Evolutionary conservation across 2,329 filamentous ascomycete species (phyloP).

Genomic region (Teratosphaeria viscida): DNA sequence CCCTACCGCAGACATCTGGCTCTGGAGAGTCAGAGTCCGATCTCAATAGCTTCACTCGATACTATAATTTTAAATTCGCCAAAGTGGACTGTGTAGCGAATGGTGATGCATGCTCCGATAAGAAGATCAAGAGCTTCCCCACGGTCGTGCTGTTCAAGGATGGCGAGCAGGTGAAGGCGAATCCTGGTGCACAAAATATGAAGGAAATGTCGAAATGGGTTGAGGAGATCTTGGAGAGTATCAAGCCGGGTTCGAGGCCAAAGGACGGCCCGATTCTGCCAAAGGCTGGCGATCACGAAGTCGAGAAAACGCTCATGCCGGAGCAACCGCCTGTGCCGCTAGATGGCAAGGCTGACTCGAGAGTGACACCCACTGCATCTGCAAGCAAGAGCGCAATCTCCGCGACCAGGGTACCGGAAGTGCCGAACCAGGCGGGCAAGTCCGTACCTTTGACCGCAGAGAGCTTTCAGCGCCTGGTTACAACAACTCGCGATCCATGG

Average conservation of each 20-base stretch:
- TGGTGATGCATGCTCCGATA: slow-evolving; percentile 62
- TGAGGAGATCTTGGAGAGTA: slow-evolving; percentile 65
- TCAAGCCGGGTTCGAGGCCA: slow-evolving; percentile 71
- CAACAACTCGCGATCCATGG: slow-evolving; percentile 82
- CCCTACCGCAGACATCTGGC: slow-evolving; percentile 43
- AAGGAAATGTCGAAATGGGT: slow-evolving; percentile 56
- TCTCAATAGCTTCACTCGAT: slow-evolving; percentile 62
- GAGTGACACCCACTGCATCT: slow-evolving; percentile 20
- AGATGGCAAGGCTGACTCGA: slow-evolving; percentile 12
- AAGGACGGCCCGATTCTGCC: slow-evolving; percentile 57
- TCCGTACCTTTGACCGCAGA: slow-evolving; percentile 71
- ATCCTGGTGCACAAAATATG: slow-evolving; percentile 59
- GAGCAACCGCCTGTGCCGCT: slow-evolving; percentile 4
- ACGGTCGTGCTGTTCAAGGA: slow-evolving; percentile 72
- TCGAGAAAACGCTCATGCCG: slow-evolving; percentile 26
- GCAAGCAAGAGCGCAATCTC: slow-evolving; percentile 37
- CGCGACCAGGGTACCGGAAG: slow-evolving; percentile 34
- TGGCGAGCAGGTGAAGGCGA: slow-evolving; percentile 54
- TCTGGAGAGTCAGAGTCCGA: slow-evolving; percentile 35
- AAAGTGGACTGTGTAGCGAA: slow-evolving; percentile 77
- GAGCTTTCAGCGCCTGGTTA: slow-evolving; percentile 76
- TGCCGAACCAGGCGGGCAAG: slow-evolving; percentile 57
- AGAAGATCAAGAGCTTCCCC: slow-evolving; percentile 62
- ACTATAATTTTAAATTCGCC: slow-evolving; percentile 83
- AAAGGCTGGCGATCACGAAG: slow-evolving; percentile 51